Evolutionary conservation across 257 asterid species (phyloP).

Genomic region (Linderniella brevidens): DNA sequence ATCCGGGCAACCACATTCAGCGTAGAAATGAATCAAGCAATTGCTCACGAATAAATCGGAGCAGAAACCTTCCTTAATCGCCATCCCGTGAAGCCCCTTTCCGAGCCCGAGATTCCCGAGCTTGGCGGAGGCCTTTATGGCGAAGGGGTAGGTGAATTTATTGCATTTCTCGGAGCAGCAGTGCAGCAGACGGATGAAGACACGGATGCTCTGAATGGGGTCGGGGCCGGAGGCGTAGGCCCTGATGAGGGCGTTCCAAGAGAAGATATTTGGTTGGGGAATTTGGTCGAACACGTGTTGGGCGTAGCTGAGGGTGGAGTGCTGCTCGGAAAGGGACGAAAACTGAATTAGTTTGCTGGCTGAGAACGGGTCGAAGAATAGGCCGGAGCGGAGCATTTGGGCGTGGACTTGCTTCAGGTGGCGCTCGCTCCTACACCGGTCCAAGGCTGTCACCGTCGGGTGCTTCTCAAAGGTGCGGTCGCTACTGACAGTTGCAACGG

Average conservation of each 20-base stretch:
- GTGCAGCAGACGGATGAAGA: conserved; percentile 28
- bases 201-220: conserved; percentile 20
- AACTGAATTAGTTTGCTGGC: conserved; percentile 61
- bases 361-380: conserved; percentile 48
- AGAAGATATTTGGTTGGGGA: conserved; percentile 54
- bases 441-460: conserved; percentile 30
- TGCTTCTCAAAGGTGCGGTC: conserved; percentile 43
- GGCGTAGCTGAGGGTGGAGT: conserved; percentile 53
- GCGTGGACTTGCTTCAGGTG: conserved; percentile 72
- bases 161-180: conserved; percentile 34
- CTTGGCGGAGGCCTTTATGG: conserved; percentile 52
- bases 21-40: conserved; percentile 49
- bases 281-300: conserved; percentile 59
- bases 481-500: conserved; percentile 19
- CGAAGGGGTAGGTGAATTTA: conserved; percentile 71
- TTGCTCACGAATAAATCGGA: conserved; percentile 47
- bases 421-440: conserved; percentile 24
- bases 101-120: conserved; percentile 32
- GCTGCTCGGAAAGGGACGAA: conserved; percentile 25
- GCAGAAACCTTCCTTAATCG: conserved; percentile 31
- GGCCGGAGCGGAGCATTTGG: conserved; percentile 54
- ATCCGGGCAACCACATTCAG: conserved; percentile 42
- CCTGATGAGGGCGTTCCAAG: conserved; percentile 62
- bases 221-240: conserved; percentile 36
- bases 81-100: conserved; percentile 60